Evolutionary conservation across 768 basidiomycete genomes (phyloP), one percentile per base, ranked within the genome.

Genomic region (Baorangia bicolor): DNA sequence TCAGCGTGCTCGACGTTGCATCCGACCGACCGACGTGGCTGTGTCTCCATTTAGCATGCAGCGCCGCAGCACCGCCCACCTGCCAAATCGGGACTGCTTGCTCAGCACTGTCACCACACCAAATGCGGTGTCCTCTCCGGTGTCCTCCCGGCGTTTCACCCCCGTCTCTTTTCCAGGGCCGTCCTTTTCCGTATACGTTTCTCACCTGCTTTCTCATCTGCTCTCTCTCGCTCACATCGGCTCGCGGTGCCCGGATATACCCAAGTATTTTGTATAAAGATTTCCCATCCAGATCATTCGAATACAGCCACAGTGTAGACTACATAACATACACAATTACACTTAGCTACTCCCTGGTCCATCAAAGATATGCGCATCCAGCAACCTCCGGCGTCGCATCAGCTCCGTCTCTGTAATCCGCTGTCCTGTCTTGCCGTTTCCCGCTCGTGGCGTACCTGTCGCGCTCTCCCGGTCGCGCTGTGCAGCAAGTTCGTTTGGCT

Each of bases 371-470:
- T 89, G 87, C 49, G 86, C 79, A 61, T 90, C 88, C 50, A 94
- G 75, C 68, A 94, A 68, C 64, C 92, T 81, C 49, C 89, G 81
- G 62, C 93, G 79, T 63, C 86, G 75, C 79, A 94, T 87, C 68
- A 93, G 69, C 70, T 91, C 90, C 20, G 76, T 80, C 71, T 92
- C 90, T n/a, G 81, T 80, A 53, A 90, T 91, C 39, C 83, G 85
- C 59, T 86, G 84, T 18, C 88, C 86, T 14, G 79, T 75, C 73
- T 72, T 78, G 61, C 62, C 82, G 69, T 60, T 72, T 1, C 61
- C 62, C 11, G 21, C 60, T 3, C 70, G 62, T 2, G 69, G 71
- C 1, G 67, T 73, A 2, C 68, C 57, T 16, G n/a, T 57, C 43
- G 23, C 65, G n/a, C 58, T 73, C 71, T 72, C 68, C 51, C 63